A percentile compares a stretch with the other conserved stretches of the same genome.
Evolutionary conservation across 2,329 filamentous ascomycete species (phyloP).

Genomic region (Beauveria sp.): DNA sequence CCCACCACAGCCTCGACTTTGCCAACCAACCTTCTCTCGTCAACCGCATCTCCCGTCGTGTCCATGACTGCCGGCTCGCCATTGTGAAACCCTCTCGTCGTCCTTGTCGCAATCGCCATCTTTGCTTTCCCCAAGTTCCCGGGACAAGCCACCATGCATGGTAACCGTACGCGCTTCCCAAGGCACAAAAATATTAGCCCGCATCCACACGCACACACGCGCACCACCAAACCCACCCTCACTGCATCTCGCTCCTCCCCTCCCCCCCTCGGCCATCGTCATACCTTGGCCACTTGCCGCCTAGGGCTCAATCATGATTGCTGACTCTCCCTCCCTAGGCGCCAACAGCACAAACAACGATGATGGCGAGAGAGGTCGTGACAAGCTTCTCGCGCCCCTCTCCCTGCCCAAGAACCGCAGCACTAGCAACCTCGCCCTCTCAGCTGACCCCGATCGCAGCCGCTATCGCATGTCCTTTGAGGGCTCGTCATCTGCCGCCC

Average conservation of each 20-base stretch:
- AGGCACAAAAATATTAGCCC: conserved; percentile 1
- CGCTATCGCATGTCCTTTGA: conserved; percentile 72
- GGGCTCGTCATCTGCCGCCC: conserved; percentile 48
- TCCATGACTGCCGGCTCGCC: neutral
- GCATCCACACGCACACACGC: neutral
- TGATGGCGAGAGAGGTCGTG: conserved; percentile 34
- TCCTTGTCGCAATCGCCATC: neutral
- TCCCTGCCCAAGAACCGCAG: conserved; percentile 57
- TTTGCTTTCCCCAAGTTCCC: neutral
- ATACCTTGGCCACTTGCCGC: neutral
- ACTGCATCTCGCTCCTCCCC: neutral
- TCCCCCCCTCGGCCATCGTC: neutral
- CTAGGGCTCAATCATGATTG: conserved; percentile 14
- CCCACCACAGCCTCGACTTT: neutral
- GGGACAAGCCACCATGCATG: conserved; percentile 9
- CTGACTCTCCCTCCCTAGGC: conserved; percentile 14
- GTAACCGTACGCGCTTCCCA: conserved; percentile 2
- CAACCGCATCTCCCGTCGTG: neutral
- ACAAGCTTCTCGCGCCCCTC: conserved; percentile 38
- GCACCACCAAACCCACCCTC: neutral
- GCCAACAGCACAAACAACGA: conserved; percentile 11
- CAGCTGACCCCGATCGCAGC: conserved; percentile 47
- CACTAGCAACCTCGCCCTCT: conserved; percentile 51
- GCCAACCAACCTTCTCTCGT: neutral
- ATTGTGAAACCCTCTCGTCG: neutral